phyloP scores from a whole-genome alignment of 2,329 filamentous ascomycete species.

The Tolypocladium paradoxum region DNA sequence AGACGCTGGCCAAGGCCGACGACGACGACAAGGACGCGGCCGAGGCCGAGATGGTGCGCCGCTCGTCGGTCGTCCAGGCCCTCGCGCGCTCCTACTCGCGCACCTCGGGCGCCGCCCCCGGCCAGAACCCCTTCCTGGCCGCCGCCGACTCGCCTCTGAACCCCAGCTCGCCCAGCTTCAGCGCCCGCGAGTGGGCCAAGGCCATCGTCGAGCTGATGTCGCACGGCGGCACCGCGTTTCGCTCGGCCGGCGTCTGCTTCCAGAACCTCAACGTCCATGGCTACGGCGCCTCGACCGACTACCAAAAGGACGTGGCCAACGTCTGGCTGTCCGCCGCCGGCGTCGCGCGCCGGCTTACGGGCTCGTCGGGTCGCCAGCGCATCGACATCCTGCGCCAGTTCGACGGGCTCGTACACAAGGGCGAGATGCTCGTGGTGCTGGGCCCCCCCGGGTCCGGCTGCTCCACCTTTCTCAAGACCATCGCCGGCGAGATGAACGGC shows the following conservation, averaged over 20 bases:
- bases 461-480: slow-evolving; percentile 75
- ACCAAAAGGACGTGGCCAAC: slow-evolving; percentile 57
- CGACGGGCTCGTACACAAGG: slow-evolving; percentile 57
- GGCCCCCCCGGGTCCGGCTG: slow-evolving; percentile 67
- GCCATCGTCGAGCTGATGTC: slow-evolving; percentile 42
- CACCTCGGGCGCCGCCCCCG: slow-evolving; percentile 24
- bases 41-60: slow-evolving; percentile 35
- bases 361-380: slow-evolving; percentile 36
- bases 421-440: slow-evolving; percentile 67
- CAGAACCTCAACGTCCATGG: slow-evolving; percentile 59
- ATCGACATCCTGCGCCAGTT: slow-evolving; percentile 60
- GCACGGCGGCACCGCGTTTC: slow-evolving; percentile 42
- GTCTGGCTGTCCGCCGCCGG: slow-evolving; percentile 41
- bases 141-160: slow-evolving; percentile 40
- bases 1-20: slow-evolving; percentile 18
- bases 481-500: slow-evolving; percentile 74
- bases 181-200: slow-evolving; percentile 48
- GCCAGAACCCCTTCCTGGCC: slow-evolving; percentile 38
- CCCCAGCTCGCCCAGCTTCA: slow-evolving; percentile 42
- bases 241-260: slow-evolving; percentile 54
- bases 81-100: slow-evolving; percentile 45
- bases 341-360: slow-evolving; percentile 36
- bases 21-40: slow-evolving; percentile 10
- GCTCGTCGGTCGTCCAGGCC: slow-evolving; percentile 42
- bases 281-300: slow-evolving; percentile 57